These are phyloP conservation scores for Aureobasidium mangrovei DNA, from an alignment of 2,329 filamentous ascomycete species.

Conservation along the genomic window DNA sequence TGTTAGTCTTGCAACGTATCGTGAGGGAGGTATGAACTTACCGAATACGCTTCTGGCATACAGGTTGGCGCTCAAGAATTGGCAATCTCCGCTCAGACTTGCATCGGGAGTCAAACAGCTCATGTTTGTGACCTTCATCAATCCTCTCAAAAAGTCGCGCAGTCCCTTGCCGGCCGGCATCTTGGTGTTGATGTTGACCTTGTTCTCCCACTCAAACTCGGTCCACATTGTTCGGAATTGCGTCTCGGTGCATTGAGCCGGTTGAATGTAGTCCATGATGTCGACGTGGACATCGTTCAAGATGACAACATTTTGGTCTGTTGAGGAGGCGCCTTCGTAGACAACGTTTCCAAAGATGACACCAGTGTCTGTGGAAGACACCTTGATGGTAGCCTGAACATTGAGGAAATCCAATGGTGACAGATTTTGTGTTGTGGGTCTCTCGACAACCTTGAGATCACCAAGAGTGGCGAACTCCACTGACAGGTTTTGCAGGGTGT, in stretches of 20 bases:
- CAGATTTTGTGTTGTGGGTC: constrained; percentile 91
- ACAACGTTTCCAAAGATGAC: constrained; percentile 99
- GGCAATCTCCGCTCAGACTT: constrained; percentile 92
- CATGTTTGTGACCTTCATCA: constrained; percentile 99
- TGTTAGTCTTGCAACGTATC: constrained; percentile 15
- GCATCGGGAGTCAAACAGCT: constrained; percentile 93
- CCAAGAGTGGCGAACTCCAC: constrained; percentile 98
- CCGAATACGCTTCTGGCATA: constrained; percentile 97
- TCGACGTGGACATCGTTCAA: constrained; percentile 97
- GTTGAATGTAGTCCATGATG: constrained; percentile 99
- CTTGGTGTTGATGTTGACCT: constrained; percentile 99
- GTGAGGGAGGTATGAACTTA: constrained; percentile 46
- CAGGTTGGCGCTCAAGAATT: constrained; percentile 93
- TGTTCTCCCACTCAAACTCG: constrained; percentile 99
- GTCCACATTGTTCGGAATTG: constrained; percentile 99
- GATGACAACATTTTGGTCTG: constrained; percentile 93
- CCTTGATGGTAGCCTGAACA: constrained; percentile 97
- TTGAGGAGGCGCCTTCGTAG: constrained; percentile 87
- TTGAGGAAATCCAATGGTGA: constrained; percentile 96
- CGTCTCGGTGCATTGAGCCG: constrained; percentile 90
- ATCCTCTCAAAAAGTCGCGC: constrained; percentile 81
- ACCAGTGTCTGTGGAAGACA: constrained; percentile 93
- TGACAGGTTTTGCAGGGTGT: constrained; percentile 92
- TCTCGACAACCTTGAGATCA: constrained; percentile 94
- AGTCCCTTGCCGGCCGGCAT: constrained; percentile 62